Evolutionary conservation across 495 filamentous ascomycete genomes (phyloP).

Genomic region (Cairneyella variabilis): DNA sequence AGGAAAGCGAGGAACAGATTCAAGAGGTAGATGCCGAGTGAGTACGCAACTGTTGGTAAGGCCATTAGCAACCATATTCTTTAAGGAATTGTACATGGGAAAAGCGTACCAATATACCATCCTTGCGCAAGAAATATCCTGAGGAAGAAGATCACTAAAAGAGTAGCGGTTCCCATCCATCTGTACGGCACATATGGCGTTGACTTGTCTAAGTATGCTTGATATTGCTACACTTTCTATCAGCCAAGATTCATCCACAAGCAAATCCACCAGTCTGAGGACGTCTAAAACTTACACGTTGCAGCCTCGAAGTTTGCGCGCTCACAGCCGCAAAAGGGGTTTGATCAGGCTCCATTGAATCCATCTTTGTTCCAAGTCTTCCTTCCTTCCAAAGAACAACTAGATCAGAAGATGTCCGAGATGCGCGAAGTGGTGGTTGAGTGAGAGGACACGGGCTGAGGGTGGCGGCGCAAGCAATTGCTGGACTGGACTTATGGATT

Average conservation of each 20-base stretch:
- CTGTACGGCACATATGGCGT: slow-evolving; percentile 84
- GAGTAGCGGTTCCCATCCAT: slow-evolving; percentile 75
- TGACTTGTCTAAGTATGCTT: slow-evolving; percentile 88
- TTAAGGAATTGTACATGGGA: neutral
- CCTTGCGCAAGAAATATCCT: slow-evolving; percentile 89
- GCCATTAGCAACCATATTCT: slow-evolving; percentile 18
- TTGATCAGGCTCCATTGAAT: slow-evolving; percentile 73
- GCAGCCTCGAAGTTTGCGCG: slow-evolving; percentile 72
- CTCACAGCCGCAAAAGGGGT: slow-evolving; percentile 81
- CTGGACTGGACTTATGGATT: neutral
- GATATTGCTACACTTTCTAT: slow-evolving; percentile 67
- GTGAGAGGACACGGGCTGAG: slow-evolving; percentile 21
- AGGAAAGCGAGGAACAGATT: slow-evolving; percentile 99
- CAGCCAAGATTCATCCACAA: neutral
- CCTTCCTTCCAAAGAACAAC: neutral
- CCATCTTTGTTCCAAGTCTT: slow-evolving; percentile 51
- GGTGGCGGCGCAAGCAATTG: slow-evolving; percentile 4
- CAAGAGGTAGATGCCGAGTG: slow-evolving; percentile 96
- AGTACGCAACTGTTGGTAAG: slow-evolving; percentile 74
- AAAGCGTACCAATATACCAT: slow-evolving; percentile 90
- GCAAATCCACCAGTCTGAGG: slow-evolving; percentile 4
- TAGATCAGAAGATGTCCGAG: neutral
- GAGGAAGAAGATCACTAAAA: slow-evolving; percentile 77
- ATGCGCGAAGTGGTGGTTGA: slow-evolving; percentile 14
- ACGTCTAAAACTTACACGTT: slow-evolving; percentile 60